Base-by-base conservation (phyloP, 2,329 filamentous ascomycete species). In the Apiospora saccharicola region DNA sequence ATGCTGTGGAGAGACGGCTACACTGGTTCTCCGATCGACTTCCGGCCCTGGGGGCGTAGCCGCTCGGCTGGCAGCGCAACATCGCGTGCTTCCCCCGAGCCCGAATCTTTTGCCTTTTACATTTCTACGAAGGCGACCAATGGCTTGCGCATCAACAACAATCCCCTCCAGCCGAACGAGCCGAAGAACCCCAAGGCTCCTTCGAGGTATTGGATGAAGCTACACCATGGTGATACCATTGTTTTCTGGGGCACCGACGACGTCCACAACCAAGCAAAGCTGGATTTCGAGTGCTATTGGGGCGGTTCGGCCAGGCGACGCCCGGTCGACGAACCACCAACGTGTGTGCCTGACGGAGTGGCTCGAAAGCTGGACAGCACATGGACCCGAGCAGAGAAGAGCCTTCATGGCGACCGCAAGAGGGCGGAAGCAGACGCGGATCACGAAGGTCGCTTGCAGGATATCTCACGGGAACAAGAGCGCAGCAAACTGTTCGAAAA, bases 161-260 rank as follows among this genome's bases (percentile, higher is more conserved):
- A 89, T n/a, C 85, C 86, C 53, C 83, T 98, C 34, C 84, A 81
- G 1, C 89, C 90, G 2, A 84, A 89, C 51, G 86, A 90, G 49
- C 79, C 85, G 12, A 87, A 87, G 73, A 86, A 89, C 72, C 86
- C 87, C 3, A 82, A 85, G 37, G 85, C 86, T 0, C 83, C 90
- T 1, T 94, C 89, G 67, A 82, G 80, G 43, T 82, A 87, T 78
- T 92, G 90, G 90, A 90, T 93, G 37, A 90, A 90, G 71, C 81
- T 98, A 19, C 90, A 94, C 79, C 90, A 93, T 46, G 94, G 93
- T 1, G 96, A 98, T 79, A 86, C 90, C 34, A 88, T 98, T 68
- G 89, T 90, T 2, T 89, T 97, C 8, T 97, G 91, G 87, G 85
- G 90, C 61, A 82, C 85, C 16, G 80, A 83, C 6, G 82, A 85